These are phyloP conservation scores for Phialocephala sp. DNA, from an alignment of 2,329 filamentous ascomycete genomes.

Conservation along the genomic window DNA sequence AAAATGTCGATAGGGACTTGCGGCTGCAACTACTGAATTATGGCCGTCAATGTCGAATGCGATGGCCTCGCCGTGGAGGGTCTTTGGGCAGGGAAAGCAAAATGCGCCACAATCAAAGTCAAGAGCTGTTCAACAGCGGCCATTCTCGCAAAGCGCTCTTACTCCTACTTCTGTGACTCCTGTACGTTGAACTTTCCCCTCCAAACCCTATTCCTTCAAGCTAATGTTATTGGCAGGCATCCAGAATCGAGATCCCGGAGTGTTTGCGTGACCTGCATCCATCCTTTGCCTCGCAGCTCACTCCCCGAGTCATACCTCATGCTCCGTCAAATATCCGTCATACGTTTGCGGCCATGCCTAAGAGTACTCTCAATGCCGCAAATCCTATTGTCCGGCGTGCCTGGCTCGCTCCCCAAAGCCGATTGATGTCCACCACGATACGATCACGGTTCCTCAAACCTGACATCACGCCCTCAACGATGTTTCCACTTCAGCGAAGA, in stretches of 20 bases:
- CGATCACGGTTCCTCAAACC: conserved; percentile 30
- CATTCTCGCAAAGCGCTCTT: conserved; percentile 5
- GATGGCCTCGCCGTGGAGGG: conserved; percentile 46
- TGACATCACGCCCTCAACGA: conserved; percentile 19
- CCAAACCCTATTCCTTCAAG: background rate
- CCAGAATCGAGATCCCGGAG: conserved; percentile 29
- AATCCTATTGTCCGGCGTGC: conserved; percentile 33
- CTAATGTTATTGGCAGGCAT: conserved; percentile 23
- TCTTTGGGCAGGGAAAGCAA: conserved; percentile 29
- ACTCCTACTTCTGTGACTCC: conserved; percentile 13
- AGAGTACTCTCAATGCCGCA: conserved; percentile 30
- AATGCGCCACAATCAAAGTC: conserved; percentile 25
- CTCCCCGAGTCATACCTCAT: conserved; percentile 23
- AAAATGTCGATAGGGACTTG: conserved; percentile 48
- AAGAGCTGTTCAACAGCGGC: conserved; percentile 23
- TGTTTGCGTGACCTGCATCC: conserved; percentile 30
- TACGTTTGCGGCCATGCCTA: conserved; percentile 31
- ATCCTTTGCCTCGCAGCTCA: conserved; percentile 27
- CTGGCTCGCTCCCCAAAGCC: conserved; percentile 26
- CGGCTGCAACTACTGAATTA: conserved; percentile 48
- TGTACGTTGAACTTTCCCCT: conserved; percentile 15
- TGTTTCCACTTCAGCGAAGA: conserved; percentile 31
- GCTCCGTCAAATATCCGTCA: conserved; percentile 25
- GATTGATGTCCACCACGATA: conserved; percentile 36
- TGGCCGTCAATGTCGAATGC: conserved; percentile 50